Percentiles rank a stretch among this genome's conserved stretches.
phyloP scores from a whole-genome alignment of 192 early-diverging fungal genomes.

The Coemansia javaensis region DNA sequence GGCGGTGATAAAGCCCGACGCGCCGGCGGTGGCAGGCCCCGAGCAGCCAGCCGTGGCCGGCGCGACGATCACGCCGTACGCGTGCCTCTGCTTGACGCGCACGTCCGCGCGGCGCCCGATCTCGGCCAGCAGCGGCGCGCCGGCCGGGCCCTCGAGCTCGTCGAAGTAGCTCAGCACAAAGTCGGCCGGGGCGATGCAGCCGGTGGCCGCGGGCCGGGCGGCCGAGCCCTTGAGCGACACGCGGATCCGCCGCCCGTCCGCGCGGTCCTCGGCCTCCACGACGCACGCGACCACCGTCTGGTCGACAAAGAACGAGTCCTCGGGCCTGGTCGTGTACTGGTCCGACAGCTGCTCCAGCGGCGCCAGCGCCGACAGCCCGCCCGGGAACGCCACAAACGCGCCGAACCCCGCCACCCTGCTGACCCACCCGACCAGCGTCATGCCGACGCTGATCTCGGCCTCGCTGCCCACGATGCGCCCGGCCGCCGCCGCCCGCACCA shows the following conservation, averaged over 20 bases:
- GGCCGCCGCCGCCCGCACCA: constrained; percentile 57
- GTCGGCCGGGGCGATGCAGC: constrained; percentile 46
- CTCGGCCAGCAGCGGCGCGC: constrained; percentile 44
- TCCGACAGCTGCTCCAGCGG: constrained; percentile 56
- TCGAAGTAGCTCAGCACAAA: constrained; percentile 55
- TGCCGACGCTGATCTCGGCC: constrained; percentile 51
- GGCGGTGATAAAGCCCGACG: constrained; percentile 56
- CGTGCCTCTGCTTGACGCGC: constrained; percentile 47
- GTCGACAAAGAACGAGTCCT: constrained; percentile 52
- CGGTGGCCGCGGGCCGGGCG: constrained; percentile 30
- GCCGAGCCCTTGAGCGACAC: constrained; percentile 68
- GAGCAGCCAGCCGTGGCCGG: constrained; percentile 38
- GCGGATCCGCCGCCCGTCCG: constrained; percentile 45
- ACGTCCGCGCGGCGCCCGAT: constrained; percentile 49
- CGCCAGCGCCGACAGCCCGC: constrained; percentile 57
- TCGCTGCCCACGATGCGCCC: constrained; percentile 36
- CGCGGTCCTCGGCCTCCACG: constrained; percentile 48
- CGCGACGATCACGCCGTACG: constrained; percentile 55
- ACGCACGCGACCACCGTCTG: constrained; percentile 71
- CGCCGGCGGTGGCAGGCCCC: constrained; percentile 52
- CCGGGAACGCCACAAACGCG: constrained; percentile 64
- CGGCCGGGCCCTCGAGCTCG: constrained; percentile 33
- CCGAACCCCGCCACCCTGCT: constrained; percentile 55
- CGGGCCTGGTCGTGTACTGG: constrained; percentile 54
- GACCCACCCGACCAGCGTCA: constrained; percentile 64